Evolutionary conservation across 2,329 filamentous ascomycete genomes (phyloP), one percentile per base, ranked within the genome.

Genomic region (Pseudogymnoascus sp.): DNA sequence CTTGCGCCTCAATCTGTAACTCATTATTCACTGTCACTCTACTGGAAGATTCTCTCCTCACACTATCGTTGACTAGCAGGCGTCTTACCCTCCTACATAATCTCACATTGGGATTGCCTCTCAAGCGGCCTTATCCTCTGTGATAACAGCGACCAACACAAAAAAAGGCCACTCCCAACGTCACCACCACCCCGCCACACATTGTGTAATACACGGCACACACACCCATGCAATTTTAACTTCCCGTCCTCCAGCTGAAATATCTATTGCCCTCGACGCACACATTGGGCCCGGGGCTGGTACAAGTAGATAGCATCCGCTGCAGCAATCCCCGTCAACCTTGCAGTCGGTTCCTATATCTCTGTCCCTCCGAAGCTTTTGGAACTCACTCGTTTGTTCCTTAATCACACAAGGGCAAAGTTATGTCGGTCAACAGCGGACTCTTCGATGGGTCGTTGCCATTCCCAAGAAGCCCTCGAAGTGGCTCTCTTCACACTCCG

Each of bases 401-500:
- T 25, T 25, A 47, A n/a, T 47, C 42, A 25, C 42, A 25, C 42
- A 47, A 47, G 21, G 11, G 12, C 21, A 47, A 47, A 25, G 7
- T 47, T 25, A 59, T 59, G 53, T 59, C 53, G n/a, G 5, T 37
- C 28, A 33, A 18, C 28, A 37, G 53, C 5, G 33, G 28, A 23
- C 53, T 59, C 53, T 33, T 33, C 53, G 53, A 59, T 59, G 33
- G 33, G 28, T 33, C 33, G 28, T 18, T 33, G 33, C 53, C 53
- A 3, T 33, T 37, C 18, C 53, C 53, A 59, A 59, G 28, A 37
- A 59, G 53, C 18, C 53, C 53, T 4, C n/a, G 53, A 6, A 59
- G 18, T 59, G 53, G 53, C 53, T 59, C 28, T 59, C 33, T 59
- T 37, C 53, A 59, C 28, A 59, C 53, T 12, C 53, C 53, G 6